phyloP scores from a whole-genome alignment of 2,329 filamentous ascomycete species.

The Juglanconis oblonga region DNA sequence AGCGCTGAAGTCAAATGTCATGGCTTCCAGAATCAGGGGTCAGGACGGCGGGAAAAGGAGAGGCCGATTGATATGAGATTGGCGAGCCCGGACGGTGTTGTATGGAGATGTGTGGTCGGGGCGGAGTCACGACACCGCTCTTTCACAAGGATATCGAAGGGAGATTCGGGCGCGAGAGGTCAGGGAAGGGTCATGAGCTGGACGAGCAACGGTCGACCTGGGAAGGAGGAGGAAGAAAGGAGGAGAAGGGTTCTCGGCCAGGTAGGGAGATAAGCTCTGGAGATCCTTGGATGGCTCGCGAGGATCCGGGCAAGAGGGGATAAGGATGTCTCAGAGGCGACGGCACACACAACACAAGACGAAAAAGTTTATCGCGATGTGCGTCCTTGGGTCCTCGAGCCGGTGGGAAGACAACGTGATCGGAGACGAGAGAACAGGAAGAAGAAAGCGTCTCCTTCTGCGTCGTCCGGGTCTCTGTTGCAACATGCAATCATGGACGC shows the following conservation, averaged over 20 bases:
- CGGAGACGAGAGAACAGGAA: constrained; percentile 25
- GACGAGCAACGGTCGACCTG: constrained; percentile 23
- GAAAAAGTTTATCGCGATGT: constrained; percentile 9
- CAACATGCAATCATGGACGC: constrained; percentile 16
- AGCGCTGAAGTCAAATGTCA: constrained; percentile 60
- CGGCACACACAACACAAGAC: constrained; percentile 3
- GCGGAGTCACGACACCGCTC: constrained; percentile 42
- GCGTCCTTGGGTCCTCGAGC: constrained; percentile 9
- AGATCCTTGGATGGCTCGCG: constrained; percentile 3
- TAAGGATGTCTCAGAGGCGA: neutral
- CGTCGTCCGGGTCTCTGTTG: constrained; percentile 7
- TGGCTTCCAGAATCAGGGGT: constrained; percentile 33
- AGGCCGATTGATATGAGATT: constrained; percentile 32
- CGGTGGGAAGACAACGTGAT: constrained; percentile 8
- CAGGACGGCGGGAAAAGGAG: constrained; percentile 29
- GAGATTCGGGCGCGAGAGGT: constrained; percentile 30
- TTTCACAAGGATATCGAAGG: constrained; percentile 33
- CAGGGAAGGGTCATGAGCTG: constrained; percentile 31
- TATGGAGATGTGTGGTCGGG: constrained; percentile 34
- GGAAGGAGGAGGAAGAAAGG: constrained; percentile 26
- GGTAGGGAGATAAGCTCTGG: constrained; percentile 14
- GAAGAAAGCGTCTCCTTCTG: constrained; percentile 6
- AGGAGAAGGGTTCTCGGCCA: neutral
- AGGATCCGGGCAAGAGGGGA: neutral
- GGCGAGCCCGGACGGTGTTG: constrained; percentile 45